These are phyloP conservation scores for Vaccinium myrtillus DNA, from an alignment of 148 eudicot species.

Conservation along the genomic window DNA sequence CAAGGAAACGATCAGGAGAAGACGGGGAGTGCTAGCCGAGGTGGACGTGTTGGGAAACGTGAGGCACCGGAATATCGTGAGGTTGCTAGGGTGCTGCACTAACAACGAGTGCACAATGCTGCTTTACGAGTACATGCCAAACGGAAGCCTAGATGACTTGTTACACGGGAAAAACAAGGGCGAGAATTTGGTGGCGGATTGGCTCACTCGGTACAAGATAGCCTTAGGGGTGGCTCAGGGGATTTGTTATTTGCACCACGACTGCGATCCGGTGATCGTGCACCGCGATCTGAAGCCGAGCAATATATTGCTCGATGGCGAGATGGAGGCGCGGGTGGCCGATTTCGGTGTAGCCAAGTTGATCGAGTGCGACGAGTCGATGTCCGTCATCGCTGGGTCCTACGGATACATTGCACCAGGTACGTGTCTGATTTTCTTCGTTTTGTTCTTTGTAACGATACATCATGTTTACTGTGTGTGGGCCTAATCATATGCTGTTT, in stretches of 20 bases:
- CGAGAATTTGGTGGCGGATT: slow-evolving; percentile 60
- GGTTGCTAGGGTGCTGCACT: slow-evolving; percentile 82
- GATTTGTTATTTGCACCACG: slow-evolving; percentile 87
- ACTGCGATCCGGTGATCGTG: slow-evolving; percentile 88
- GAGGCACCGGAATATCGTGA: slow-evolving; percentile 85
- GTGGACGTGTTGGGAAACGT: slow-evolving; percentile 91
- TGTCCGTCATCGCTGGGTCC: slow-evolving; percentile 97
- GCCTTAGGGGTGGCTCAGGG: slow-evolving; percentile 98
- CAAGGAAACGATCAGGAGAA: slow-evolving; percentile 52
- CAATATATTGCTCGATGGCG: slow-evolving; percentile 69
- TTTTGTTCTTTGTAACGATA: background rate
- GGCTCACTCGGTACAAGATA: slow-evolving; percentile 80
- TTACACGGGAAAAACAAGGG: slow-evolving; percentile 73
- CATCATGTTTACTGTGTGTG: background rate
- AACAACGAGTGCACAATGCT: slow-evolving; percentile 73
- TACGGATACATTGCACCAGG: slow-evolving; percentile 99
- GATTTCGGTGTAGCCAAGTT: slow-evolving; percentile 96
- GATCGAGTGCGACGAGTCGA: slow-evolving; percentile 64
- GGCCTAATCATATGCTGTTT: background rate
- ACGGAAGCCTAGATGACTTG: slow-evolving; percentile 84
- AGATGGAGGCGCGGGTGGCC: slow-evolving; percentile 96
- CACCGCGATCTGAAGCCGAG: slow-evolving; percentile 92
- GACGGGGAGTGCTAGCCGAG: slow-evolving; percentile 74
- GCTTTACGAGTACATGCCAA: slow-evolving; percentile 96
- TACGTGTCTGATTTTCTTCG: slow-evolving; percentile 17